Percentiles rank a stretch among this genome's conserved stretches.
Evolutionary conservation across 805 yeast species (phyloP).

Genomic region (Danielia oregonensis): DNA sequence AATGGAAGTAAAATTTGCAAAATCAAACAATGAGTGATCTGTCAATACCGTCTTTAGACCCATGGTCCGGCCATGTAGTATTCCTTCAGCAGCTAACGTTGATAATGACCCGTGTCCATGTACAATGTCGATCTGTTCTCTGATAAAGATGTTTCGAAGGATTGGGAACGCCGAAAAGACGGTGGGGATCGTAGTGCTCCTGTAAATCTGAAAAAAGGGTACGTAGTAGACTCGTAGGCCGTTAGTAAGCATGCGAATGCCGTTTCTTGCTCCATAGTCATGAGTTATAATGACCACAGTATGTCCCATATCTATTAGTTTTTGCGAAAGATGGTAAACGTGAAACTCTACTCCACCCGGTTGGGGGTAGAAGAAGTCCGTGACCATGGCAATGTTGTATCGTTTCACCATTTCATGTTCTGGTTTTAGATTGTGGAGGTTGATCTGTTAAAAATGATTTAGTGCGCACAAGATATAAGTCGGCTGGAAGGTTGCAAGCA

Average conservation of each 20-base stretch:
- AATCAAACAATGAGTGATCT: slow-evolving; percentile 94
- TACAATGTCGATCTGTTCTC: slow-evolving; percentile 84
- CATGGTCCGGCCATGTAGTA: slow-evolving; percentile 90
- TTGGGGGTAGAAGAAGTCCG: slow-evolving; percentile 97
- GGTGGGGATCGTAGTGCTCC: slow-evolving; percentile 85
- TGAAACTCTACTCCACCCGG: slow-evolving; percentile 98
- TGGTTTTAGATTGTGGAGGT: not conserved
- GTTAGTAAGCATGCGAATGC: slow-evolving; percentile 78
- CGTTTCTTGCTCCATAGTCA: slow-evolving; percentile 76
- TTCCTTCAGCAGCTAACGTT: slow-evolving; percentile 82
- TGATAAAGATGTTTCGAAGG: slow-evolving; percentile 73
- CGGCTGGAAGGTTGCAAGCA: too few species aligned
- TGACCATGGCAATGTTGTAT: slow-evolving; percentile 64
- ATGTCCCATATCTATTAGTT: slow-evolving; percentile 76
- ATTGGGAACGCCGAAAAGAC: slow-evolving; percentile 87
- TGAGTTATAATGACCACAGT: slow-evolving; percentile 86
- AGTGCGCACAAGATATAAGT: not conserved
- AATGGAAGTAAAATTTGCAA: slow-evolving; percentile 79
- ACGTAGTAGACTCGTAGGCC: slow-evolving; percentile 92
- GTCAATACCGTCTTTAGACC: slow-evolving; percentile 90
- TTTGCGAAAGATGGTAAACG: slow-evolving; percentile 84
- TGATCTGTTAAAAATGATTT: not conserved
- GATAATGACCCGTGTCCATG: slow-evolving; percentile 95
- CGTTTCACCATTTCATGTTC: slow-evolving; percentile 2
- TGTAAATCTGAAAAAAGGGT: slow-evolving; percentile 74